A percentile compares a stretch with the other conserved stretches of the same genome.
Conservation (phyloP, 75 land plant species). For the Sequoiadendron giganteum region DNA sequence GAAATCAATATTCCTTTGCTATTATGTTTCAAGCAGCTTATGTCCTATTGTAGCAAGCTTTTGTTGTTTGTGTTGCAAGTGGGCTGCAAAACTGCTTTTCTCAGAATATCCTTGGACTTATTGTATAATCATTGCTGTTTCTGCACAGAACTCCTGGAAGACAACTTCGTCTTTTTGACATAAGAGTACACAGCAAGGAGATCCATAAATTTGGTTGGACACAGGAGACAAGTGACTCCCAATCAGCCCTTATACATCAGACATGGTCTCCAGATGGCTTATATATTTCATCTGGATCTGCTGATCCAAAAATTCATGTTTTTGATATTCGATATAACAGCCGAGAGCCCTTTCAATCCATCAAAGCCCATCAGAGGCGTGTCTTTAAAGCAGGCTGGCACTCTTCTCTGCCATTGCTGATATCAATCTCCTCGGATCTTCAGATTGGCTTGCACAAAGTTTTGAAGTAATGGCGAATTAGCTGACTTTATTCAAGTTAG, state of each 20-base stretch:
- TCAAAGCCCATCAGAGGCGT: conserved; percentile 40
- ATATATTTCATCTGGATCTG: conserved; percentile 40
- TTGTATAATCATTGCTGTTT: conserved; percentile 10
- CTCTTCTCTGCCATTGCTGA: conserved; percentile 27
- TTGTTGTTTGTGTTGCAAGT: neutral
- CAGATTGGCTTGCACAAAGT: conserved; percentile 37
- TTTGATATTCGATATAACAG: conserved; percentile 48
- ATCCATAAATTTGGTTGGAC: conserved; percentile 54
- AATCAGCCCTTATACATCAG: conserved; percentile 42
- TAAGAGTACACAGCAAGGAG: conserved; percentile 21
- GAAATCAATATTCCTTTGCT: neutral
- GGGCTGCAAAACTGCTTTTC: neutral
- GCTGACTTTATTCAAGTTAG: neutral
- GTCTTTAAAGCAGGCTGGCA: conserved; percentile 55
- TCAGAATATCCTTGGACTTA: neutral
- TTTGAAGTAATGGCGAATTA: neutral
- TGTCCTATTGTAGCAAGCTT: neutral
- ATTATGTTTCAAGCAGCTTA: neutral
- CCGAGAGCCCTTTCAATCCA: conserved; percentile 30
- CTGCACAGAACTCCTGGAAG: conserved; percentile 31
- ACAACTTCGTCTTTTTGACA: conserved; percentile 41
- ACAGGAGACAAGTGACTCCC: conserved; percentile 41
- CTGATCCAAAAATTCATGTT: conserved; percentile 45
- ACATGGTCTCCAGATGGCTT: conserved; percentile 52
- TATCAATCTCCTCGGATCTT: conserved; percentile 48